These are phyloP conservation scores for Akanthomyces muscarius DNA, from an alignment of 2,329 filamentous ascomycete species.

Conservation along the genomic window DNA sequence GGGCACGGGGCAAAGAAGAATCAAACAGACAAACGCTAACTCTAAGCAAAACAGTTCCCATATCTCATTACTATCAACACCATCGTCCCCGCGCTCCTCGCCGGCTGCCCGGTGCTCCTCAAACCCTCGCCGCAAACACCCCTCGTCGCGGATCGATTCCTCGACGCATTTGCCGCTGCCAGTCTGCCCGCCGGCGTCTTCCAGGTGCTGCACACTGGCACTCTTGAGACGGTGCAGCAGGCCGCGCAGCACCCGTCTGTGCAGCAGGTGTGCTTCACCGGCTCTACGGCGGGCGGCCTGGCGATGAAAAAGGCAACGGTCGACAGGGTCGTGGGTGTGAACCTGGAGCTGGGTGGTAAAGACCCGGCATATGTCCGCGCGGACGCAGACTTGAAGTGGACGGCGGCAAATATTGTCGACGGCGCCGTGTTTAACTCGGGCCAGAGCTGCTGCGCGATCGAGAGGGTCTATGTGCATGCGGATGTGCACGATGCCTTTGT, in stretches of 20 bases:
- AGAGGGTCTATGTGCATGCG: slow-evolving; percentile 86
- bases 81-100: slow-evolving; percentile 82
- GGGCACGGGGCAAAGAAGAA: too few species aligned
- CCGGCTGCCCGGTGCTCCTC: slow-evolving; percentile 85
- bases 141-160: slow-evolving; percentile 80
- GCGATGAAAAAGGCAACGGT: slow-evolving; percentile 80
- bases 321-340: slow-evolving; percentile 78
- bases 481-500: slow-evolving; percentile 81
- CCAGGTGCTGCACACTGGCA: slow-evolving; percentile 88
- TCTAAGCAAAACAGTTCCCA: slow-evolving; percentile 62
- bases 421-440: slow-evolving; percentile 95
- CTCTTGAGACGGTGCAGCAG: slow-evolving; percentile 68
- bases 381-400: slow-evolving; percentile 87
- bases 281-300: slow-evolving; percentile 82
- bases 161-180: slow-evolving; percentile 71
- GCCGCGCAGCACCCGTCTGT: slow-evolving; percentile 74
- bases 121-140: slow-evolving; percentile 95
- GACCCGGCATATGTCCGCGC: slow-evolving; percentile 85
- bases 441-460: slow-evolving; percentile 91
- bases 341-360: slow-evolving; percentile 89
- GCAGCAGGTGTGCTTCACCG: slow-evolving; percentile 84
- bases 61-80: slow-evolving; percentile 93
- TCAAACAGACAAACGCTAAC: slow-evolving; percentile 17
- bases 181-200: slow-evolving; percentile 80
- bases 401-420: slow-evolving; percentile 89